Percentiles rank a stretch among this genome's conserved stretches.
Conservation (phyloP, 2,329 filamentous ascomycete species). For the Neopestalotiopsis clavispora region DNA sequence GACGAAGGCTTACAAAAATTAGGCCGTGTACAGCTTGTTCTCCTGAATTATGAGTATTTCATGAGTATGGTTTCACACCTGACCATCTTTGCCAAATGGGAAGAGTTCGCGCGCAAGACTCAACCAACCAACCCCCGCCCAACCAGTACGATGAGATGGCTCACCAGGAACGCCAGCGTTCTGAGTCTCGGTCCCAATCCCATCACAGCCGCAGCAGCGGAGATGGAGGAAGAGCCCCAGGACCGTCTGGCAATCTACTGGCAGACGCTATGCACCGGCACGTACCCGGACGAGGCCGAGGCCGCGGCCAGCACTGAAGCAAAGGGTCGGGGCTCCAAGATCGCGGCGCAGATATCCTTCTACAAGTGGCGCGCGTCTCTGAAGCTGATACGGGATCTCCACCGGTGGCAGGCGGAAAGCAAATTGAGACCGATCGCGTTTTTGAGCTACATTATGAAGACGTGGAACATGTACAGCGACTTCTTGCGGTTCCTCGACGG, state of each 20-base stretch:
- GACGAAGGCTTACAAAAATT: neutral
- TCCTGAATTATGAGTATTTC: neutral
- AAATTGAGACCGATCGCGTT: neutral
- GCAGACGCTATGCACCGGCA: slow-evolving; percentile 9
- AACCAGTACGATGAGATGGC: neutral
- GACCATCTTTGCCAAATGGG: slow-evolving; percentile 1
- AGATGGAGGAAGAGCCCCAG: neutral
- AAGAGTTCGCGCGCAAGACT: neutral
- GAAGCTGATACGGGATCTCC: neutral
- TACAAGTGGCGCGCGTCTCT: slow-evolving; percentile 5
- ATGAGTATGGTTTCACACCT: slow-evolving; percentile 6
- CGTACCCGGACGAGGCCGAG: slow-evolving; percentile 2
- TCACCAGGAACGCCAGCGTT: neutral
- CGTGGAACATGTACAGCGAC: slow-evolving; percentile 10
- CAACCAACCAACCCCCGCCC: slow-evolving; percentile 2
- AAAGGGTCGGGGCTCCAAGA: neutral
- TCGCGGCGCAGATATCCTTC: slow-evolving; percentile 4
- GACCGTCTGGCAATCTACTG: slow-evolving; percentile 9
- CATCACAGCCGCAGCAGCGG: neutral
- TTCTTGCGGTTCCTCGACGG: slow-evolving; percentile 16
- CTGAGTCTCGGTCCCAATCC: neutral
- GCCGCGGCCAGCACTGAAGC: neutral
- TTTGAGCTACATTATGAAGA: slow-evolving; percentile 8
- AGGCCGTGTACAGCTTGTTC: neutral
- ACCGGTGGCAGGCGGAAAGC: neutral